Evolutionary conservation across 2,329 filamentous ascomycete genomes (phyloP).

Genomic region (Aureobasidium sp.): DNA sequence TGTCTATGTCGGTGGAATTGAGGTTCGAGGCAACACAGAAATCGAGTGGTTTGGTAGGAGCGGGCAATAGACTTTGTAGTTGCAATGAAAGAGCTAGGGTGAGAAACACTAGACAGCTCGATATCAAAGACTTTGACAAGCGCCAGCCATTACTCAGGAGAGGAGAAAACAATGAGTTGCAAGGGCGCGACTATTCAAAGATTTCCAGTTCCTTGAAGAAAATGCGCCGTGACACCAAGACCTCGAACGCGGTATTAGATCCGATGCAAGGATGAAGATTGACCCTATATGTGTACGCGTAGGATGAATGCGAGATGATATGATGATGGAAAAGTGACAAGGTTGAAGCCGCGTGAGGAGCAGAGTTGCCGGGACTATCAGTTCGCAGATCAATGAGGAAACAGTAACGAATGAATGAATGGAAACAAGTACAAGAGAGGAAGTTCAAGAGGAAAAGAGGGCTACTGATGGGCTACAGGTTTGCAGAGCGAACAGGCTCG

Average conservation of each 20-base stretch:
- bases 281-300: neutral
- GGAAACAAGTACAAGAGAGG: neutral
- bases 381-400: constrained; percentile 3
- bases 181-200: neutral
- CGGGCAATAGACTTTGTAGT: neutral
- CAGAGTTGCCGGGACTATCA: neutral
- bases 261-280: constrained; percentile 3
- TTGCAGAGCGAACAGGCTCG: constrained; percentile 10
- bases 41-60: neutral
- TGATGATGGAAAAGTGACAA: neutral
- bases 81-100: neutral
- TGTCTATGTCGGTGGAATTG: neutral
- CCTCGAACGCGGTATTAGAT: constrained; percentile 3
- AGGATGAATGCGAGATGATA: constrained; percentile 1
- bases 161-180: neutral
- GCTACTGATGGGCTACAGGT: constrained; percentile 6
- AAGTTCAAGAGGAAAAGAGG: constrained; percentile 12
- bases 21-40: neutral
- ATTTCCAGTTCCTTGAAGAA: neutral
- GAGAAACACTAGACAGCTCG: neutral
- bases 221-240: constrained; percentile 8
- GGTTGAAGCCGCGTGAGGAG: neutral
- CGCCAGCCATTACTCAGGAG: constrained; percentile 3
- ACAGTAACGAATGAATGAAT: constrained; percentile 12
- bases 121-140: constrained; percentile 4